Conservation (phyloP, 148 eudicot genomes). For the Mesembryanthemum crystallinum region DNA sequence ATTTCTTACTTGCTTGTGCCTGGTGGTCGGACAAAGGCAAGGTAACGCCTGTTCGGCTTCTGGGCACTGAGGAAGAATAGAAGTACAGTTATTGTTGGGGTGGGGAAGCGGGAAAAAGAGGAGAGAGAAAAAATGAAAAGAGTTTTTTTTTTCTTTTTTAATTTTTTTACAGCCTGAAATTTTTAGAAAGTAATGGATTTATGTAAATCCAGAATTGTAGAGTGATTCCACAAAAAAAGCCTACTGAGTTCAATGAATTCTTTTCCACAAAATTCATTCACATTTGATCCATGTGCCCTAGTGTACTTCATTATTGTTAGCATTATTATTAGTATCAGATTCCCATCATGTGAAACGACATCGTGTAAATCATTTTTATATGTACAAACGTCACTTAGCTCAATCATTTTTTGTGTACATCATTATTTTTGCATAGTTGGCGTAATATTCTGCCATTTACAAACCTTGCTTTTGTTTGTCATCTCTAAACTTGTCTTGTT, state of each 20-base stretch:
- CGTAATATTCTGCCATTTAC: background rate
- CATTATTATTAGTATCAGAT: background rate
- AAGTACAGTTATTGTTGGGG: slow-evolving; percentile 30
- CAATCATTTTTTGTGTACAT: background rate
- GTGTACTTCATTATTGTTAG: background rate
- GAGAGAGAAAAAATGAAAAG: slow-evolving; percentile 6
- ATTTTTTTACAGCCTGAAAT: slow-evolving; percentile 5
- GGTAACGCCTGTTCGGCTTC: slow-evolving; percentile 21
- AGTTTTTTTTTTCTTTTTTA: background rate
- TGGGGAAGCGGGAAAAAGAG: slow-evolving; percentile 8
- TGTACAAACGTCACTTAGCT: background rate
- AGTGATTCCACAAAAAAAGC: slow-evolving; percentile 27
- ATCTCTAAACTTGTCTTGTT: no score
- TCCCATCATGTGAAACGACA: background rate
- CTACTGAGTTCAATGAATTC: slow-evolving; percentile 30
- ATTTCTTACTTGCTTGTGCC: slow-evolving; percentile 33
- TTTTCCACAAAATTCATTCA: slow-evolving; percentile 23
- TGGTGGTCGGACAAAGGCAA: slow-evolving; percentile 29
- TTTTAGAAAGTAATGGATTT: slow-evolving; percentile 20
- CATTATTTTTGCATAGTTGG: background rate
- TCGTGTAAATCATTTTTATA: slow-evolving; percentile 8
- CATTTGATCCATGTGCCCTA: background rate
- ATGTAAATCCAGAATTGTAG: slow-evolving; percentile 32
- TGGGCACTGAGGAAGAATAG: slow-evolving; percentile 22
- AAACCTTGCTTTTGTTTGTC: no score